Evolutionary conservation across 2,329 filamentous ascomycete species (phyloP), one percentile per base, ranked within the genome.

Genomic region (Didymellaceae sp.): DNA sequence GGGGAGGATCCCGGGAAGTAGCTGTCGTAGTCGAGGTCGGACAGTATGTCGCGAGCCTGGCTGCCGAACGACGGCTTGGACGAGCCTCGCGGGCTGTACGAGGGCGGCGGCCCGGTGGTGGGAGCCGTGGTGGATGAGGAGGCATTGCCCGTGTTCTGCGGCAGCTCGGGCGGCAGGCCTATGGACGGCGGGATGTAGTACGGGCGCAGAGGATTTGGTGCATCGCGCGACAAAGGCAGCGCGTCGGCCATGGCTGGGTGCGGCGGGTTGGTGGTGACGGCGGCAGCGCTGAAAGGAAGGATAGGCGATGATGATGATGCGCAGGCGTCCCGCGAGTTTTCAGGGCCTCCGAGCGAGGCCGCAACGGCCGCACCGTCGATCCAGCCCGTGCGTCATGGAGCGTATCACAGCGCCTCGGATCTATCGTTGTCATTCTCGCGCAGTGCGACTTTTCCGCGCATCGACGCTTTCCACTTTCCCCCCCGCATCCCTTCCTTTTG

Each of bases 21-120:
- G 61, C 91, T 89, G 60, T 89, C 88, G 79, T 96, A 96, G 76
- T 97, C 93, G 57, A 97, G 81, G 69, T 97, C 93, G 43, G 88
- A 87, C 55, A 97, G 86, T 54, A 96, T 87, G 71, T 94, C 88
- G 73, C 91, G 89, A 57, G 91, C 90, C 66, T 89, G 78, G 67
- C 78, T 76, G 61, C 81, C 78, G 65, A 85, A 80, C 63, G 78
- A 80, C 46, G 79, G 75, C 61, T 75, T 73, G 14, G 80, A 75
- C 33, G 75, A 35, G 53, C 61, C 55, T 9, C 60, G 57, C 13
- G 66, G 54, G 24, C 61, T 58, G 37, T 60, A 61, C n/a, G 59
- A 74, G 38, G 77, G 65, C 50, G 72, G 13, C 42, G 71, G 42
- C 21, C 61, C 55, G 24, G 6, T 25, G 22, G 22, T 10, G 6